A percentile compares a stretch with the other conserved stretches of the same genome.
Conservation (phyloP, 1,139 yeast species). For the Scheffersomyces lignicola region DNA sequence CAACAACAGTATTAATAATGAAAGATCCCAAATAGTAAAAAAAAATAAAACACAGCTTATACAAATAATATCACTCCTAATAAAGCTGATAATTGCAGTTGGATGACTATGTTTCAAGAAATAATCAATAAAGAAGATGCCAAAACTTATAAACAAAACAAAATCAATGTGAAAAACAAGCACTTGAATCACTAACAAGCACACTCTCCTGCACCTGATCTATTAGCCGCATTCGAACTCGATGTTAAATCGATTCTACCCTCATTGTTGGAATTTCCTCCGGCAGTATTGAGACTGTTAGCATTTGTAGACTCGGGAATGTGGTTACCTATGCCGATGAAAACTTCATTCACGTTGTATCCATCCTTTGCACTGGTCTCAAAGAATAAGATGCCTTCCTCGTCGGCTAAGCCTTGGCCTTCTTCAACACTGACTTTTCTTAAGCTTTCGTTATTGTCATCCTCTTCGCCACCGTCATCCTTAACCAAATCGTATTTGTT, state of each 20-base stretch:
- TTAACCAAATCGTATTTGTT: conserved; percentile 78
- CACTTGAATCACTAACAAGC: conserved; percentile 1
- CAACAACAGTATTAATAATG: too few species aligned
- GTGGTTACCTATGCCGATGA: conserved; percentile 79
- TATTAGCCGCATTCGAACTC: conserved; percentile 5
- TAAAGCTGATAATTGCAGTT: too few species aligned
- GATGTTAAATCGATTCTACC: conserved; percentile 28
- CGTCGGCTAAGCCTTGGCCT: conserved; percentile 71
- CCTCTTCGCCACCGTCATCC: conserved; percentile 21
- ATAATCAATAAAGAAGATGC: too few species aligned
- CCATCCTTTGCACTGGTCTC: conserved; percentile 97
- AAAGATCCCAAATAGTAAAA: too few species aligned
- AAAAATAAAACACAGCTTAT: too few species aligned
- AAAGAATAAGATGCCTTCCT: conserved; percentile 76
- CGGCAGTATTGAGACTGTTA: background rate
- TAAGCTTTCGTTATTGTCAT: conserved; percentile 28
- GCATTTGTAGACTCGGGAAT: conserved; percentile 50
- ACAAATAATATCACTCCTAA: too few species aligned
- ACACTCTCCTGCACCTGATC: conserved; percentile 3
- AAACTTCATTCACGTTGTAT: conserved; percentile 74
- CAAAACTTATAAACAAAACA: too few species aligned
- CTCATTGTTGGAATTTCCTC: conserved; percentile 14
- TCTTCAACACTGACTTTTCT: conserved; percentile 88
- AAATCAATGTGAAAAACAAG: background rate
- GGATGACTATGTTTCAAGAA: too few species aligned